Percentiles rank a stretch among this genome's conserved stretches.
These are phyloP conservation scores for Zygoascus flipseniorum DNA, from an alignment of 805 yeast genomes.

Conservation along the genomic window DNA sequence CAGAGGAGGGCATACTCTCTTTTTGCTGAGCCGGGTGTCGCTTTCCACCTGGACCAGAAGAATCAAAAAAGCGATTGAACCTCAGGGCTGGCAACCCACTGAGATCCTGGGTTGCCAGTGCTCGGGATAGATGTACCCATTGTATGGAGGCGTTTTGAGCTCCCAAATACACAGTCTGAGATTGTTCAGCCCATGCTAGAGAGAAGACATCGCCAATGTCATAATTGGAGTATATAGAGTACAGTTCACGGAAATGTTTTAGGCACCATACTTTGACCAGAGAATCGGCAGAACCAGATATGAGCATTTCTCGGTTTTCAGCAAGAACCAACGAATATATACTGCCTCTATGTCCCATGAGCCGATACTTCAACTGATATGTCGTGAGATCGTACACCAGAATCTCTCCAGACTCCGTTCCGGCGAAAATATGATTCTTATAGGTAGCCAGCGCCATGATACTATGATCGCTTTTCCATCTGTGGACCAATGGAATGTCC, in stretches of 20 bases:
- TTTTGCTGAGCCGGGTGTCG: constrained; percentile 11
- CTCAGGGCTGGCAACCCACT: constrained; percentile 50
- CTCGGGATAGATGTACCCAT: constrained; percentile 40
- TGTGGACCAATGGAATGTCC: constrained; percentile 40
- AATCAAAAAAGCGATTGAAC: constrained; percentile 82
- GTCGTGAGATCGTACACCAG: constrained; percentile 59
- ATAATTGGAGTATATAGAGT: constrained; percentile 71
- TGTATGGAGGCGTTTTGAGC: constrained; percentile 86
- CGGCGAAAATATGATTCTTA: constrained; percentile 53
- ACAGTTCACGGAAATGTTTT: constrained; percentile 33
- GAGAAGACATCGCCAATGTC: constrained; percentile 95
- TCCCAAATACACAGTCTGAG: constrained; percentile 68
- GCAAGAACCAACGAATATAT: constrained; percentile 51
- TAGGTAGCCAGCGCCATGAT: constrained; percentile 48
- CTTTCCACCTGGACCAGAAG: constrained; percentile 73
- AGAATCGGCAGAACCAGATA: constrained; percentile 88
- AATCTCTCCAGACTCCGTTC: constrained; percentile 80
- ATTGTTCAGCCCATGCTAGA: constrained; percentile 53
- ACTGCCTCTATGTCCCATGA: constrained; percentile 64
- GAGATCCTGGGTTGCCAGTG: constrained; percentile 22
- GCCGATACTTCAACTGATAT: constrained; percentile 44
- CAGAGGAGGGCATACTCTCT: background rate
- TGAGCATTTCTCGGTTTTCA: constrained; percentile 38
- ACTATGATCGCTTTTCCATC: constrained; percentile 68
- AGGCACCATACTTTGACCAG: constrained; percentile 80